Evolutionary conservation across 306 rosid species (phyloP), one percentile per base, ranked within the genome.

Genomic region (Leucaena leucocephala): DNA sequence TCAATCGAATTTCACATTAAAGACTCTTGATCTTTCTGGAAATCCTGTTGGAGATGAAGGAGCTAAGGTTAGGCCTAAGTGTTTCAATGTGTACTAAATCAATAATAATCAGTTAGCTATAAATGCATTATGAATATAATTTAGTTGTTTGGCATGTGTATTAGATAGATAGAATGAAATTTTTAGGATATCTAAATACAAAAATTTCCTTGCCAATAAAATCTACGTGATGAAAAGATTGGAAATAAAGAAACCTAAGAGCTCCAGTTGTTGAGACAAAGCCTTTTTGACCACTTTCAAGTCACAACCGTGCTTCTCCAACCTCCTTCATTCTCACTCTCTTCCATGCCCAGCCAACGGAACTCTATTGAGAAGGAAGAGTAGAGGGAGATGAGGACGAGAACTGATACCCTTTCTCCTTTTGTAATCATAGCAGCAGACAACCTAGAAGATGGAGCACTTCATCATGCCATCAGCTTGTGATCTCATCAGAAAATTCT

Each of bases 21-120:
- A 88, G 85, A 87, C 81, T 73, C 98, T 94, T 66, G 89, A 94
- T 91, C 97, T 94, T 72, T 91, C 97, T 58, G 98, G 97, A 74
- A 94, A 94, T 52, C 92, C 91, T 59, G 82, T 94, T 81, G 98
- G 97, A 85, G 98, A 94, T 86, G 97, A 89, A 75, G 97, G 97
- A 80, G 87, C 79, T 58, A 90, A 94, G 45, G 98, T 92, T 44
- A 68, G 85, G 78, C 68, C 78, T 63, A 80, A 70, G 21, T 64
- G 13, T 68, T 79, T 67, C 7, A 40, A 73, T 55, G 81, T 68
- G 64, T n/a, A 9, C 16, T 68, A 68, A 68, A 43, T 11, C 21
- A 67, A 7, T 44, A 44, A 68, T 4, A 0, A 68, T 21, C 33
- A 43, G 35, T 43, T 2, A 43, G 39, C 65, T 7, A 48, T 57